These are phyloP conservation scores for Panaeolus papilionaceus DNA, from an alignment of 768 basidiomycete species.

Conservation along the genomic window DNA sequence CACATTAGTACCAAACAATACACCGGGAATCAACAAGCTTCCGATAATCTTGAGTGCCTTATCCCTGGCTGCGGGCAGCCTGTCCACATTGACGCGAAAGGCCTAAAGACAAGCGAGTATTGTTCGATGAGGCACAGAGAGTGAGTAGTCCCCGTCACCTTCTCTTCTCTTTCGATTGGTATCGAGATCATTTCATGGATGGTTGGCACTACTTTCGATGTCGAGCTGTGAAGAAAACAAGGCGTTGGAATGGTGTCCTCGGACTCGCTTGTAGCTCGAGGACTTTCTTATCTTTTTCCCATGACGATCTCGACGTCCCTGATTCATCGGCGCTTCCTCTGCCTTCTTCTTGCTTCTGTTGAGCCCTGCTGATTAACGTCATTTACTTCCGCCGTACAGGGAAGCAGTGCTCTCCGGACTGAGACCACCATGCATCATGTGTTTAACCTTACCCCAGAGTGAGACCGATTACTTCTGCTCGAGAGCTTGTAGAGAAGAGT, in stretches of 20 bases:
- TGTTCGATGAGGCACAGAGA: constrained; percentile 69
- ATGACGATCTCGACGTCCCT: constrained; percentile 14
- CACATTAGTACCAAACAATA: constrained; percentile 33
- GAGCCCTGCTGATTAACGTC: constrained; percentile 9
- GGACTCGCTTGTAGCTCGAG: constrained; percentile 12
- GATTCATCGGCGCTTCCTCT: neutral
- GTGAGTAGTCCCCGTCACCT: constrained; percentile 44
- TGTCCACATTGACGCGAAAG: constrained; percentile 60
- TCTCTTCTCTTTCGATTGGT: neutral
- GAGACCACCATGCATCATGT: constrained; percentile 67
- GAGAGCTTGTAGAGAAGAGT: constrained; percentile 61
- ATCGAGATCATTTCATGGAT: neutral
- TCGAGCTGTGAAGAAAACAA: neutral
- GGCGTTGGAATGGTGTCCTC: constrained; percentile 7
- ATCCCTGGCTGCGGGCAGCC: constrained; percentile 64
- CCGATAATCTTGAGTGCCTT: constrained; percentile 51
- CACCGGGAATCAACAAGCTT: constrained; percentile 33
- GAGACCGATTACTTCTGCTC: constrained; percentile 69
- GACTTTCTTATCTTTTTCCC: constrained; percentile 21
- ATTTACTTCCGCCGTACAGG: constrained; percentile 37
- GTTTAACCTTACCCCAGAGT: constrained; percentile 63
- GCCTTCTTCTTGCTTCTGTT: constrained; percentile 3
- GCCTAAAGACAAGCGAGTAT: constrained; percentile 56
- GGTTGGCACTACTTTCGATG: constrained; percentile 10
- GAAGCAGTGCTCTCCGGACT: constrained; percentile 63